Conservation (phyloP, 1,284 basidiomycete species). For the Sanghuangporus weigelae region DNA sequence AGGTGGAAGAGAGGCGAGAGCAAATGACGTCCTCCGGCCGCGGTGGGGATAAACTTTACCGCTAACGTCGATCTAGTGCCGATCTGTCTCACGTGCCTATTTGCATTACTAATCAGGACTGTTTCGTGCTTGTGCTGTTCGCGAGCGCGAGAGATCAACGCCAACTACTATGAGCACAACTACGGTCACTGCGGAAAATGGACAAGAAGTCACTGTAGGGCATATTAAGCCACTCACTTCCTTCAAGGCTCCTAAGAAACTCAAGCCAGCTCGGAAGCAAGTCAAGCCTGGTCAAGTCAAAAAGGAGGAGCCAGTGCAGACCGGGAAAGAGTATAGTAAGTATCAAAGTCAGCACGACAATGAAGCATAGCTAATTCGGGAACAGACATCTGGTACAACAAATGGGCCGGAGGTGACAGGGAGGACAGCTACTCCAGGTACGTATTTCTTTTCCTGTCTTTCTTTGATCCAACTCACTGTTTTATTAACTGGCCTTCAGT, state of each 20-base stretch:
- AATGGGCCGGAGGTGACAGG: constrained; percentile 94
- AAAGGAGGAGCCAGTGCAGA: constrained; percentile 83
- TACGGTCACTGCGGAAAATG: background rate
- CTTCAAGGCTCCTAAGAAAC: constrained; percentile 36
- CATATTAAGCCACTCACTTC: constrained; percentile 9
- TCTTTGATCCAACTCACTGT: background rate
- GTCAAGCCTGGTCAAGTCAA: constrained; percentile 87
- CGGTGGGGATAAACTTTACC: background rate
- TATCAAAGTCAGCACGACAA: constrained; percentile 17
- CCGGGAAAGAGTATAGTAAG: constrained; percentile 92
- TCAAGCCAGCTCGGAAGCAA: constrained; percentile 84
- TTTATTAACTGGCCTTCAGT: constrained; percentile 35
- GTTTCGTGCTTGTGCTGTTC: no score
- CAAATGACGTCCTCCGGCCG: background rate
- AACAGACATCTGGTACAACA: constrained; percentile 97
- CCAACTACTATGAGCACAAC: constrained; percentile 4
- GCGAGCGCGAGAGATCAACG: no score
- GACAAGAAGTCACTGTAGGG: background rate
- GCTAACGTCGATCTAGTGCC: background rate
- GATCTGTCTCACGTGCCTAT: background rate
- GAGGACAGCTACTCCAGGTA: constrained; percentile 92
- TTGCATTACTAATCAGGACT: background rate
- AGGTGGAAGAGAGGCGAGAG: background rate
- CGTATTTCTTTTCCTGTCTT: constrained; percentile 26
- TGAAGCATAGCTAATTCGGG: constrained; percentile 15